Percentiles rank a stretch among this genome's conserved stretches.
phyloP scores from a whole-genome alignment of 75 land plant genomes.

The Azolla pinnata region DNA sequence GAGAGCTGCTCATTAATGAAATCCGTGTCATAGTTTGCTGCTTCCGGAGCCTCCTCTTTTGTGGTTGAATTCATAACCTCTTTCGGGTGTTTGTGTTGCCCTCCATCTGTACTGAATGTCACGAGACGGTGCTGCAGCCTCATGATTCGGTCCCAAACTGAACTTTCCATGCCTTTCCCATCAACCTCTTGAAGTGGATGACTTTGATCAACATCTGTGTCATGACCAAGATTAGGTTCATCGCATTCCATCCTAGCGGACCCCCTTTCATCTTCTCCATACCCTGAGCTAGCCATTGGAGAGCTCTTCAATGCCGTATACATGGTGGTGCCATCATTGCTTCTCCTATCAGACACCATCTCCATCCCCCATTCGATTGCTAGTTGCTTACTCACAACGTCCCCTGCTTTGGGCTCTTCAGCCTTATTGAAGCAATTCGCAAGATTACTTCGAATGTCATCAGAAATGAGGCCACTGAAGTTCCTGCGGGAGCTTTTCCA shows the following conservation, averaged over 20 bases:
- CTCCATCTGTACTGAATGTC: not conserved
- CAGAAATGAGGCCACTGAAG: not conserved
- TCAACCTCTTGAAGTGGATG: not conserved
- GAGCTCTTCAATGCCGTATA: not conserved
- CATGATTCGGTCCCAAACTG: conserved; percentile 5
- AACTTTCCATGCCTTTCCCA: not conserved
- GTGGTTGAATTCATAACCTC: not conserved
- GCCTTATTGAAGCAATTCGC: not conserved
- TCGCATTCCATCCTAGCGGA: not conserved
- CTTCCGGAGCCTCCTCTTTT: not conserved
- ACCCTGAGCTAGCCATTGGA: not conserved
- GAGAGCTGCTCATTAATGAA: not conserved
- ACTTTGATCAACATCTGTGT: conserved; percentile 2
- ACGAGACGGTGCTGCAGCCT: conserved; percentile 6
- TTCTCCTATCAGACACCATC: not conserved
- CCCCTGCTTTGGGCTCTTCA: not conserved
- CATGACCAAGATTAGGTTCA: not conserved
- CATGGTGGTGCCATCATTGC: not conserved
- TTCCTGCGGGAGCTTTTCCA: not conserved
- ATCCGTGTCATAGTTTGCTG: not conserved
- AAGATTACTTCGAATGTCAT: not conserved
- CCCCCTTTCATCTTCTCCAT: not conserved
- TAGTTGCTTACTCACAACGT: not conserved
- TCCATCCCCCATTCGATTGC: not conserved
- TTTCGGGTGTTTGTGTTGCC: conserved; percentile 1